Evolutionary conservation across 2,329 filamentous ascomycete genomes (phyloP).

Genomic region (Colletotrichum ledebouriae): DNA sequence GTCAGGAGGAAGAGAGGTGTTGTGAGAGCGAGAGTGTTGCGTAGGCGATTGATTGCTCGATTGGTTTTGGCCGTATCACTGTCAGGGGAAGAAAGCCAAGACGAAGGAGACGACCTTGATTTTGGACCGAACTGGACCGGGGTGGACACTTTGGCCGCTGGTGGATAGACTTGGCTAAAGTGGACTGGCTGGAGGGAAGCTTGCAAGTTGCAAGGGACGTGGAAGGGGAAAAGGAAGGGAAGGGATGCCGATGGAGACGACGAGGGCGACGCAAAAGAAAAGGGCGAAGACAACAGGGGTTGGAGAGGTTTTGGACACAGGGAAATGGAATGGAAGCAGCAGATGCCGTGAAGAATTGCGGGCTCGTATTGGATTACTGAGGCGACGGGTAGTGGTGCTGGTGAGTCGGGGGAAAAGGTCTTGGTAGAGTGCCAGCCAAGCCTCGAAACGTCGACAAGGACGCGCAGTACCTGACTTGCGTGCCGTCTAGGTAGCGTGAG

Average conservation of each 20-base stretch:
- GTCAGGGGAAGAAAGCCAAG: slow-evolving; percentile 15
- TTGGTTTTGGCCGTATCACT: slow-evolving; percentile 17
- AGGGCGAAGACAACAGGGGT: too few relatives aligned
- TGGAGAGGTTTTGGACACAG: not conserved
- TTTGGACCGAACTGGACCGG: slow-evolving; percentile 3
- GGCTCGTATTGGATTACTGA: slow-evolving; percentile 15
- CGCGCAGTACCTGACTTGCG: not conserved
- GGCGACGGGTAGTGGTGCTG: slow-evolving; percentile 1
- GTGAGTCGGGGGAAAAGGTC: too few relatives aligned
- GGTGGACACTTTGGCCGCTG: not conserved
- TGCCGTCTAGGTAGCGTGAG: not conserved
- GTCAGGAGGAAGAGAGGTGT: slow-evolving; percentile 19
- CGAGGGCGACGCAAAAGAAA: too few relatives aligned
- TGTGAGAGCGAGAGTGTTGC: not conserved
- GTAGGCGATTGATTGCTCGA: slow-evolving; percentile 25
- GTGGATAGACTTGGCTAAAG: slow-evolving; percentile 9
- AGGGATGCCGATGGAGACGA: slow-evolving; percentile 6
- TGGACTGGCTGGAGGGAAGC: not conserved
- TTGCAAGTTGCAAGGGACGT: too few relatives aligned
- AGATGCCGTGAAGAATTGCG: slow-evolving; percentile 2
- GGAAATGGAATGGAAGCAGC: not conserved
- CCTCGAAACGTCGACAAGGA: slow-evolving; percentile 3
- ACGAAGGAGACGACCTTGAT: slow-evolving; percentile 23
- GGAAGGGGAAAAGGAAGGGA: not conserved
- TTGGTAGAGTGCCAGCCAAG: slow-evolving; percentile 5